Evolutionary conservation across 2,329 filamentous ascomycete genomes (phyloP), one percentile per base, ranked within the genome.

Genomic region (Pseudocercospora crystallina): DNA sequence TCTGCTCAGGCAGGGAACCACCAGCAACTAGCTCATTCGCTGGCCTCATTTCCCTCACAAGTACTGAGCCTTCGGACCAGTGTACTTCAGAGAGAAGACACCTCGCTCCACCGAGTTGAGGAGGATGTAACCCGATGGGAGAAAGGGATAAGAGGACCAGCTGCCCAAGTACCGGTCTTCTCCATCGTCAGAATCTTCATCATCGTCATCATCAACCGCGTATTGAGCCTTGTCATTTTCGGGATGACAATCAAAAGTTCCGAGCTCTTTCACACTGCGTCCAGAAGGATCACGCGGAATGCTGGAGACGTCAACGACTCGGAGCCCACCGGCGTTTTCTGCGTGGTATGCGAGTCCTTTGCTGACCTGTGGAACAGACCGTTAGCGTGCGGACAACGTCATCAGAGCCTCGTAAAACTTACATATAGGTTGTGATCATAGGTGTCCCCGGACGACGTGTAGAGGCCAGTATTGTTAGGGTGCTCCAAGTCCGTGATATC

Each of bases 101-200:
- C 77, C 77, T 8, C 76, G 68, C 65, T 80, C 77, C 48, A 79
- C 79, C 2, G 71, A 76, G 65, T 80, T 79, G 53, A 80, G 62
- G 8, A 79, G 69, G 50, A 80, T 72, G 57, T 73, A 73, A 2
- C 77, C 77, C 0, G 70, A 74, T 61, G 72, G 71, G 11, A 46
- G 37, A 61, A 79, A 80, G 2, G 74, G 74, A 52, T 77, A 80
- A 40, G 71, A 71, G n/a, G 70, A 74, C 77, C 77, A 80, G 2
- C 71, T 72, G 2, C 74, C 76, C 8, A n/a, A n/a, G n/a, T n/a
- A n/a, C n/a, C n/a, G n/a, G n/a, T n/a, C n/a, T n/a, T n/a, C n/a
- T n/a, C n/a, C n/a, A n/a, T n/a, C n/a, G n/a, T n/a, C n/a, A n/a
- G n/a, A 12, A 20, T 13, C 58, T 51, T 49, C 54, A 15, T 26